Evolutionary conservation across 805 yeast species (phyloP).

Genomic region (Schwanniomyces pseudopolymorphus): DNA sequence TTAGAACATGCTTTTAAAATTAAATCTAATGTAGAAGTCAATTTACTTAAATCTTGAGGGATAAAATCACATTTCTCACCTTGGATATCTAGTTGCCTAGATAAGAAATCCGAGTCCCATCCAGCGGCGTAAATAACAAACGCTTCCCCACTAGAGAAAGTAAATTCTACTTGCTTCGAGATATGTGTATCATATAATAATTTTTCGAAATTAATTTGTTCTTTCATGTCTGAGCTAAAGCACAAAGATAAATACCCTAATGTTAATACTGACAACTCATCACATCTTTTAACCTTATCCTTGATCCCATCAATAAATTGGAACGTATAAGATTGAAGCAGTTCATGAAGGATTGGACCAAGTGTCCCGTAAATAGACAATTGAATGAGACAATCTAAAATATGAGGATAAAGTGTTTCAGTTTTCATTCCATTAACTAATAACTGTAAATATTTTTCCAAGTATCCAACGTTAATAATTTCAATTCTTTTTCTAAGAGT

Average conservation of each 20-base stretch:
- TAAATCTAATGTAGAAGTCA: slow-evolving; percentile 35
- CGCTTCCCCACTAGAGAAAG: slow-evolving; percentile 85
- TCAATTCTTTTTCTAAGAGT: slow-evolving; percentile 27
- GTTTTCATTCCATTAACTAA: slow-evolving; percentile 18
- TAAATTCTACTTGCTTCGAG: slow-evolving; percentile 71
- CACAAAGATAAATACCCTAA: slow-evolving; percentile 56
- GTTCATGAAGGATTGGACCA: slow-evolving; percentile 28
- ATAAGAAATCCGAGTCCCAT: slow-evolving; percentile 63
- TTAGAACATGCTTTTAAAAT: slow-evolving; percentile 54
- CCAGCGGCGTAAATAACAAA: slow-evolving; percentile 70
- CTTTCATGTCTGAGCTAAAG: slow-evolving; percentile 3
- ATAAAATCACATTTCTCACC: slow-evolving; percentile 22
- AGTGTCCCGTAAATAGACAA: slow-evolving; percentile 46
- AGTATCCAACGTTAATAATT: slow-evolving; percentile 9
- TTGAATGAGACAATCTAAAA: slow-evolving; percentile 44
- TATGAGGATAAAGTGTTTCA: slow-evolving; percentile 18
- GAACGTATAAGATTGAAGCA: slow-evolving; percentile 4
- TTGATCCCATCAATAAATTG: slow-evolving; percentile 23
- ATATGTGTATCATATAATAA: slow-evolving; percentile 55
- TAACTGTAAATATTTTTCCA: slow-evolving; percentile 10
- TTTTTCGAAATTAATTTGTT: slow-evolving; percentile 38
- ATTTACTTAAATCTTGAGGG: slow-evolving; percentile 16
- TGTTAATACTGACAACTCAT: slow-evolving; percentile 58
- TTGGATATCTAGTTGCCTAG: slow-evolving; percentile 54
- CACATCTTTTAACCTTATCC: slow-evolving; percentile 49